A percentile compares a stretch with the other conserved stretches of the same genome.
phyloP scores from a whole-genome alignment of 176 grass and related monocot species.

The Chrysopogon serrulatus region DNA sequence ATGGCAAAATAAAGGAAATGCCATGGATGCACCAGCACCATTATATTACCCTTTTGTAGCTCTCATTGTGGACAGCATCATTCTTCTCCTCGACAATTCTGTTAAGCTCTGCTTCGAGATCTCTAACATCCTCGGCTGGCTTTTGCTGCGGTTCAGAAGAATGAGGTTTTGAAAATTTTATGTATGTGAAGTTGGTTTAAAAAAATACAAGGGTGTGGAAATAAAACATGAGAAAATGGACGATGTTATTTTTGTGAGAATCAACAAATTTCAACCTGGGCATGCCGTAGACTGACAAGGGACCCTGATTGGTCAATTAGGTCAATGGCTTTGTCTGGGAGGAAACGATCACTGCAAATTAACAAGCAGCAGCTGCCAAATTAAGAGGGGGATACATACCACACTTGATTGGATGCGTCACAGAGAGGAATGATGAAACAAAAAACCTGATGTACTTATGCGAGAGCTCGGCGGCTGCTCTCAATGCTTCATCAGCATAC shows the following conservation, averaged over 20 bases:
- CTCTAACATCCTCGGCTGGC: constrained; percentile 37
- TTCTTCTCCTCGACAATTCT: constrained; percentile 69
- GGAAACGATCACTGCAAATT: constrained; percentile 57
- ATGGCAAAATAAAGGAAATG: neutral
- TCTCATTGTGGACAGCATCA: constrained; percentile 39
- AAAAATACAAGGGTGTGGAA: too few relatives aligned
- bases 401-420: neutral
- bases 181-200: neutral
- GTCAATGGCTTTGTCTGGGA: constrained; percentile 82
- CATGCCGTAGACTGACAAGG: constrained; percentile 56
- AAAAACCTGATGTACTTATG: constrained; percentile 76
- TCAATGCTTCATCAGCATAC: constrained; percentile 59
- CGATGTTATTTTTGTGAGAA: too few relatives aligned
- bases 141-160: neutral
- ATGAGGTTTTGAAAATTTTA: neutral
- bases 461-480: constrained; percentile 62
- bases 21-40: neutral
- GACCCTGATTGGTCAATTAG: constrained; percentile 77
- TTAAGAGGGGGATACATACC: too few relatives aligned
- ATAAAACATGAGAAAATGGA: neutral
- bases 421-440: neutral
- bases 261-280: constrained; percentile 23
- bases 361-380: constrained; percentile 5
- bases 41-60: constrained; percentile 68
- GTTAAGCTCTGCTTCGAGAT: constrained; percentile 57